These are phyloP conservation scores for Lentinula aciculospora DNA, from an alignment of 768 basidiomycete species.

Conservation along the genomic window DNA sequence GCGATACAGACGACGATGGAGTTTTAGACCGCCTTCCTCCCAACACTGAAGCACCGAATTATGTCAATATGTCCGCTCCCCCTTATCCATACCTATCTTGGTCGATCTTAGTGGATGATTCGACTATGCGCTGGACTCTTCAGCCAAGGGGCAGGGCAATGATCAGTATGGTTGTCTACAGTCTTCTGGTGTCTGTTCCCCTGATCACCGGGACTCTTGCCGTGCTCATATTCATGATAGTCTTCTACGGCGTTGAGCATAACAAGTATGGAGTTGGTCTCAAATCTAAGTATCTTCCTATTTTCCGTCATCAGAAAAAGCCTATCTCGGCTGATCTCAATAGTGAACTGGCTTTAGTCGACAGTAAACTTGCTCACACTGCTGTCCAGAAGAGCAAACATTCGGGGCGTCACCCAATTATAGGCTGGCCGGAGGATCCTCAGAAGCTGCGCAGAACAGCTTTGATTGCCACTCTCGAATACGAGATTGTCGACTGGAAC, in stretches of 20 bases:
- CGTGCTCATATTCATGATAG: slow-evolving; percentile 87
- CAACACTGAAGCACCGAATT: slow-evolving; percentile 80
- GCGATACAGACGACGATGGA: slow-evolving; percentile 83
- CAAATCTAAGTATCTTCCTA: slow-evolving; percentile 78
- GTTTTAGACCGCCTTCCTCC: slow-evolving; percentile 89
- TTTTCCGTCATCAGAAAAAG: slow-evolving; percentile 70
- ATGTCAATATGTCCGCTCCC: slow-evolving; percentile 87
- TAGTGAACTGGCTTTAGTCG: slow-evolving; percentile 36
- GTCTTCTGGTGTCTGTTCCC: slow-evolving; percentile 74
- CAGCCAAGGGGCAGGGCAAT: slow-evolving; percentile 77
- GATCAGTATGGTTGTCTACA: slow-evolving; percentile 86
- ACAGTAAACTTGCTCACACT: slow-evolving; percentile 59
- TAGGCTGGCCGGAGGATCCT: slow-evolving; percentile 96
- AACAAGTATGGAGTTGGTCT: slow-evolving; percentile 86
- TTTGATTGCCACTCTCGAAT: slow-evolving; percentile 88
- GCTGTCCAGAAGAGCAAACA: slow-evolving; percentile 54
- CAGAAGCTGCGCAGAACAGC: slow-evolving; percentile 81
- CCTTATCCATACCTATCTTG: slow-evolving; percentile 86
- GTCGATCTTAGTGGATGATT: slow-evolving; percentile 77
- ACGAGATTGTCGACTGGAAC: slow-evolving; percentile 97
- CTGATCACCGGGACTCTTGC: slow-evolving; percentile 81
- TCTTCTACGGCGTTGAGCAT: slow-evolving; percentile 93
- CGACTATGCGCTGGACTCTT: slow-evolving; percentile 69
- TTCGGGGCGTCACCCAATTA: slow-evolving; percentile 40
- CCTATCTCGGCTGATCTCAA: slow-evolving; percentile 67